Conservation (phyloP, 129 eudicot species). For the Solidago caesia region DNA sequence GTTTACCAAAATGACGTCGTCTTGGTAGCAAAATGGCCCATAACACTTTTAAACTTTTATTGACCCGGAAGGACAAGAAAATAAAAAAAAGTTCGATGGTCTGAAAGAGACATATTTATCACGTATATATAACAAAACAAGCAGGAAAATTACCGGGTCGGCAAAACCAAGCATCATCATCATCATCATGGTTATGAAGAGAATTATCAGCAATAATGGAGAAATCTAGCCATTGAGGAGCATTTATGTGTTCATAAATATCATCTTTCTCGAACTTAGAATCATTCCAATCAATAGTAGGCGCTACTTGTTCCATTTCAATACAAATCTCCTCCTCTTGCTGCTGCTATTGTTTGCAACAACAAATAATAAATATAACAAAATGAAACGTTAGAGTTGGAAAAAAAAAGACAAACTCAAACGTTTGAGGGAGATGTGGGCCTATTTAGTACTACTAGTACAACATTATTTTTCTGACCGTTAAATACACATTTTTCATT, state of each 20-base stretch:
- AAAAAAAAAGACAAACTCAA: neutral
- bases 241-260: conserved; percentile 52
- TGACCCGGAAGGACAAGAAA: neutral
- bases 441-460: neutral
- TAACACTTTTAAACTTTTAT: neutral
- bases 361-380: too few relatives aligned
- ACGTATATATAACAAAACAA: too few relatives aligned
- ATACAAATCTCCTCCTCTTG: neutral
- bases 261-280: conserved; percentile 61
- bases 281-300: conserved; percentile 59
- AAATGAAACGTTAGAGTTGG: neutral
- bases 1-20: too few relatives aligned
- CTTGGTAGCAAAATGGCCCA: too few relatives aligned
- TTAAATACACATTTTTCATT: neutral
- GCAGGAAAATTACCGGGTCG: conserved; percentile 39
- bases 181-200: conserved; percentile 24
- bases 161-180: conserved; percentile 64
- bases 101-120: too few relatives aligned
- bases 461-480: neutral
- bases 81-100: too few relatives aligned
- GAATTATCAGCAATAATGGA: conserved; percentile 16
- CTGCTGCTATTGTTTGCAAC: neutral
- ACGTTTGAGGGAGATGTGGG: neutral
- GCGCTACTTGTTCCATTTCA: conserved; percentile 50
- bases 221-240: conserved; percentile 71